Evolutionary conservation across 495 filamentous ascomycete genomes (phyloP).

Genomic region (Tuber calosporum): DNA sequence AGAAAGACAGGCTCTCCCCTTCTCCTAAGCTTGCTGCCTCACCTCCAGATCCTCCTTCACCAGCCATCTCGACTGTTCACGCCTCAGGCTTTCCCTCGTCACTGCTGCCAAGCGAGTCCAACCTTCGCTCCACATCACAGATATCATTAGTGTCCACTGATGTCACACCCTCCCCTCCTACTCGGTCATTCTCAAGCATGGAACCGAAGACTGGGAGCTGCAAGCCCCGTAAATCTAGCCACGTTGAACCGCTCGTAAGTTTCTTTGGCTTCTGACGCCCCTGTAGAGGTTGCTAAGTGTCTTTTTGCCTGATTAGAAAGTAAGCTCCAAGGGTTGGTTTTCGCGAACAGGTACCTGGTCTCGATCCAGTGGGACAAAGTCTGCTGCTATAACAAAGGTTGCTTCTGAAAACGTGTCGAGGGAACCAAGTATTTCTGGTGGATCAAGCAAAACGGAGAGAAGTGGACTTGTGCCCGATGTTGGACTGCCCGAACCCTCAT

Average conservation of each 20-base stretch:
- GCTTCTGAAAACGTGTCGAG: conserved; percentile 24
- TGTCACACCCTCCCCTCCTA: conserved; percentile 15
- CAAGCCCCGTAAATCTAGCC: conserved; percentile 21
- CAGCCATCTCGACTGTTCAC: conserved; percentile 31
- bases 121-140: conserved; percentile 19
- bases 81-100: conserved; percentile 26
- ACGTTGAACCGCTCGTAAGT: conserved; percentile 32
- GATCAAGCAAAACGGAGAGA: conserved; percentile 13
- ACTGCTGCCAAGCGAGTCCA: conserved; percentile 22
- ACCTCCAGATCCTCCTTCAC: conserved; percentile 21
- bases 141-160: conserved; percentile 15
- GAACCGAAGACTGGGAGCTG: conserved; percentile 25
- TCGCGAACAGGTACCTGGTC: conserved; percentile 35
- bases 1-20: conserved; percentile 26
- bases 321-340: conserved; percentile 30
- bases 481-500: conserved; percentile 8
- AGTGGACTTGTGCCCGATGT: conserved; percentile 5
- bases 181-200: conserved; percentile 17
- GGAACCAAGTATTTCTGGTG: conserved; percentile 12
- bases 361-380: conserved; percentile 25
- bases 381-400: conserved; percentile 23
- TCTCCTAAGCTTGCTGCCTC: conserved; percentile 21
- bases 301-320: conserved; percentile 25
- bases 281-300: neutral
- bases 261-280: conserved; percentile 15